Evolutionary conservation across 2,329 filamentous ascomycete species (phyloP), one percentile per base, ranked within the genome.

Genomic region (Aotearoamyces nothofagi): DNA sequence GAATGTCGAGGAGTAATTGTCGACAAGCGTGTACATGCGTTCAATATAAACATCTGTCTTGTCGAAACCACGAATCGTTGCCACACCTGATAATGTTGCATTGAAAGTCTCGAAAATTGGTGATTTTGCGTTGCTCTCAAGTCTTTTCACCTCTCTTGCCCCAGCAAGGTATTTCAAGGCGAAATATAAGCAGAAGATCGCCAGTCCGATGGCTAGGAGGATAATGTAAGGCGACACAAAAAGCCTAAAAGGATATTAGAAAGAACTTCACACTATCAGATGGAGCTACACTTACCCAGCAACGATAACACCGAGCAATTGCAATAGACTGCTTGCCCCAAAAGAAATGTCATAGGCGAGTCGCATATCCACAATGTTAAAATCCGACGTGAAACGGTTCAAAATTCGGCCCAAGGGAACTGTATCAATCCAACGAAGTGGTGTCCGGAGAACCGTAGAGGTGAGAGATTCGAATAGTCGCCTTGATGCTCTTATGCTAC

Each of bases 71-170:
- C 81, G 69, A 29, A 90, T 81, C 0, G 80, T 86, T 2, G 69
- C 61, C 11, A 90, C 68, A 4, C 81, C 81, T 0, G 68, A 65
- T 7, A 87, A 62, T 0, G 77, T 69, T 1, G 77, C 72, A 8
- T 74, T 75, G 42, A 87, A 86, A 36, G 81, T 72, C 47, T 87
- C 80, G 41, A 83, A 86, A 1, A 87, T 71, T 0, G 81, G 81
- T 0, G 74, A 80, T 50, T 83, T 86, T 31, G 71, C 67, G 3
- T 66, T 81, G 38, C 74, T 81, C 49, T 87, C 80, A 1, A 87
- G 63, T 4, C 81, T 64, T 54, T 86, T 87, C 35, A 78, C 63
- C 17, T 83, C 78, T 22, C 81, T 63, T 0, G 79, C 78, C 1
- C 67, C 78, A n/a, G 64, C 54, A 5, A 90, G 60, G 44, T 80